Base-by-base conservation (phyloP, 495 filamentous ascomycete genomes). In the Sporormia fimetaria region DNA sequence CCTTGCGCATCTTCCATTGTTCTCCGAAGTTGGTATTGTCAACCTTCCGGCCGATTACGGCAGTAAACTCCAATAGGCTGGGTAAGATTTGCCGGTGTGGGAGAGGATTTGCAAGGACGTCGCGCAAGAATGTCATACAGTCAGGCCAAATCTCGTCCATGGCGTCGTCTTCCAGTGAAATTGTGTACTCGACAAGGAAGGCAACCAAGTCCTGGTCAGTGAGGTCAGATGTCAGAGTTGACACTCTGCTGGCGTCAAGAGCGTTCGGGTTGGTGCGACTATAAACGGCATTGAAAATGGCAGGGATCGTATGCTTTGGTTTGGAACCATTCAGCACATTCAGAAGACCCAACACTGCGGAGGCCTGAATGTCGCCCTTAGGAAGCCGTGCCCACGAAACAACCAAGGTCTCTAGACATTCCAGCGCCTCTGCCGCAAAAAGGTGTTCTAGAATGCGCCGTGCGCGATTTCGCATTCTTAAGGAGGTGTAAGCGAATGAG, bases 121-220 rank as follows among this genome's bases (percentile, higher is more conserved):
- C 92, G 37, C 75, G 78, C 29, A 96, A 58, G 60, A 99, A 99
- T 0, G 79, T 74, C 52, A 85, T 85, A 58, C 88, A 96, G 54
- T 99, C 92, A 25, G 74, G 67, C 90, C 90, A 99, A 21, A 99
- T 94, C 61, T 99, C 90, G 54, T 99, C 92, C 69, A 96, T 88
- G n/a, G 90, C 81, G 66, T 99, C 90, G 50, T 99, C 90, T 53
- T 99, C 90, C 10, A 94, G 65, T 3, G 86, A 88, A 16, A 75
- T 71, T 1, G 86, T 79, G 56, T 96, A 99, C 33, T 85, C 81
- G 4, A 90, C 79, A 39, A 96, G 61, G 56, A 96, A 99, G 14
- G 78, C 73, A 6, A 87, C 83, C 11, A 96, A 64, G 50, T 93
- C 86, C 2, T 73, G 69, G 43, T 94, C 88, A 17, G 76, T 73